These are phyloP conservation scores for Alternaria viburni DNA, from an alignment of 2,329 filamentous ascomycete species.

Conservation along the genomic window DNA sequence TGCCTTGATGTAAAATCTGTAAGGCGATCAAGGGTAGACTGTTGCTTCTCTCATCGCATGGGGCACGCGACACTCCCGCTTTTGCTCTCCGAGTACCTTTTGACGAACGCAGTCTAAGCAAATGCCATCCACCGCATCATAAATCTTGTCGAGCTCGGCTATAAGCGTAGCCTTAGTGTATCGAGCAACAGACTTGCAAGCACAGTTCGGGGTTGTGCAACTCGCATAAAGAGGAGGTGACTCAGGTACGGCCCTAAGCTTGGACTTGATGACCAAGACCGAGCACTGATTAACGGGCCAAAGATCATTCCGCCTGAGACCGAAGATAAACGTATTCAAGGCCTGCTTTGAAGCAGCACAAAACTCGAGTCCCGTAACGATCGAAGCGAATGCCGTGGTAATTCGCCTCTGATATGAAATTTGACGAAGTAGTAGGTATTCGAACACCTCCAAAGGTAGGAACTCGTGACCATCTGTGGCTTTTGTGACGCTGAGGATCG, in stretches of 20 bases:
- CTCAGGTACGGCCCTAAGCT: neutral
- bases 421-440: neutral
- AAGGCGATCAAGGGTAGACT: neutral
- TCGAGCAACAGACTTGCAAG: neutral
- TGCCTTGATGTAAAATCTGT: neutral
- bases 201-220: too few relatives aligned
- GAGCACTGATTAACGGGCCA: neutral
- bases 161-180: neutral
- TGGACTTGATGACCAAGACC: neutral
- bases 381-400: neutral
- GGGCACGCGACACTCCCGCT: neutral
- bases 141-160: neutral
- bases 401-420: neutral
- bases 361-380: neutral
- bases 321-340: too few relatives aligned
- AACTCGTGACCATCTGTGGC: neutral
- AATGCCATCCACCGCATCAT: too few relatives aligned
- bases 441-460: neutral
- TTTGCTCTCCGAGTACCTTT: neutral
- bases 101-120: neutral
- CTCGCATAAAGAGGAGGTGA: too few relatives aligned
- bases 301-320: neutral
- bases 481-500: neutral
- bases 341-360: too few relatives aligned
- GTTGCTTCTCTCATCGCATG: neutral